A percentile compares a stretch with the other conserved stretches of the same genome.
Conservation (phyloP, 192 early-diverging fungal species). For the Coemansia erecta region DNA sequence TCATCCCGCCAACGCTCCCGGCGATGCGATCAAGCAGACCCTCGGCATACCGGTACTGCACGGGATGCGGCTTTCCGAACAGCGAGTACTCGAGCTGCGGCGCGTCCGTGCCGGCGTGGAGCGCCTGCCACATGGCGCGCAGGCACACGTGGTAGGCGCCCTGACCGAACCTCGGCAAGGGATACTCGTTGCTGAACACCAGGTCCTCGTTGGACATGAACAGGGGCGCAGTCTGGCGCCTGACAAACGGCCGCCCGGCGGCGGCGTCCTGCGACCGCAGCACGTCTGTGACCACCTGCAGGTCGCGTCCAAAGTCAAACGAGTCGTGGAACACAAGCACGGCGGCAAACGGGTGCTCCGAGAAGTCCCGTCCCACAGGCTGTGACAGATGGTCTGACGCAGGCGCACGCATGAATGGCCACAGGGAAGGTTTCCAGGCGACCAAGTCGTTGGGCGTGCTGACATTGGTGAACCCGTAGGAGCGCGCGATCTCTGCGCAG, state of each 20-base stretch:
- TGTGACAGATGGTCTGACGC: conserved; percentile 5
- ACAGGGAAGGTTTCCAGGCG: conserved; percentile 60
- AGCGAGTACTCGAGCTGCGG: conserved; percentile 59
- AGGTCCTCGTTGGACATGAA: conserved; percentile 75
- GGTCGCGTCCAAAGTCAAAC: conserved; percentile 82
- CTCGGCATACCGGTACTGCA: conserved; percentile 76
- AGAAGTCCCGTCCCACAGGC: conserved; percentile 18
- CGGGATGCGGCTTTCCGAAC: conserved; percentile 78
- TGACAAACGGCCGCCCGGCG: conserved; percentile 55
- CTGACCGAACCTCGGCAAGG: conserved; percentile 76
- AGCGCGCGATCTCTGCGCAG: conserved; percentile 63
- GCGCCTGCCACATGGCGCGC: conserved; percentile 63
- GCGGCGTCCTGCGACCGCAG: conserved; percentile 60
- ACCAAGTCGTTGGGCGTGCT: conserved; percentile 68
- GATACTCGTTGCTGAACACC: conserved; percentile 83
- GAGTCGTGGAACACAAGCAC: conserved; percentile 88
- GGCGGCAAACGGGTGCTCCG: conserved; percentile 59
- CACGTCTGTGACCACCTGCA: conserved; percentile 77
- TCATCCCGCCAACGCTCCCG: conserved; percentile 8
- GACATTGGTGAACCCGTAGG: conserved; percentile 69
- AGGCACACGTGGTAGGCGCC: conserved; percentile 75
- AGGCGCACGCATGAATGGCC: conserved; percentile 60
- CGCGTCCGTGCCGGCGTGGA: conserved; percentile 15
- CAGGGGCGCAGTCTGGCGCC: conserved; percentile 64
- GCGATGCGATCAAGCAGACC: conserved; percentile 45